Evolutionary conservation across 192 early-diverging fungal genomes (phyloP).

Genomic region (Linnemannia schmuckeri): DNA sequence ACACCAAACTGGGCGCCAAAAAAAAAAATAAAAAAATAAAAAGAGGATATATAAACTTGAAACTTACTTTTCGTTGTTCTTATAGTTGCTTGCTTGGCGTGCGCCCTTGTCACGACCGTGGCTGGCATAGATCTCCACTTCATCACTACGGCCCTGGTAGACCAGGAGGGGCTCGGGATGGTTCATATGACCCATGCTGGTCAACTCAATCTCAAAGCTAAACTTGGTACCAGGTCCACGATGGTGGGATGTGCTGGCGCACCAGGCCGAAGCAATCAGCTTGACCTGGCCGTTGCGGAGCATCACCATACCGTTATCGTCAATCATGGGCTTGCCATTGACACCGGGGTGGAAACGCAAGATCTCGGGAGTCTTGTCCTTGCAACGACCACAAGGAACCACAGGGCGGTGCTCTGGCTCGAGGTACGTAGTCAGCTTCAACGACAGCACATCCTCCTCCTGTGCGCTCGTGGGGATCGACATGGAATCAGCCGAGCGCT

Average conservation of each 20-base stretch:
- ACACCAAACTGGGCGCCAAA: background rate
- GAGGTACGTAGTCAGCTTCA: constrained; percentile 48
- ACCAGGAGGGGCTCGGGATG: constrained; percentile 27
- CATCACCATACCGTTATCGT: constrained; percentile 54
- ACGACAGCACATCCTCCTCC: constrained; percentile 50
- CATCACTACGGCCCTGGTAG: constrained; percentile 52
- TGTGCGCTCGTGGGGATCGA: constrained; percentile 48
- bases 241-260: constrained; percentile 54
- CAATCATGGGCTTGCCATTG: constrained; percentile 57
- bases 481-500: constrained; percentile 40
- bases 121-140: constrained; percentile 54
- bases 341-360: constrained; percentile 51
- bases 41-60: background rate
- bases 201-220: constrained; percentile 52
- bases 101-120: constrained; percentile 55
- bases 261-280: constrained; percentile 53
- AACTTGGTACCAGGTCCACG: constrained; percentile 57
- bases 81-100: constrained; percentile 26
- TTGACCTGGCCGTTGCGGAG: constrained; percentile 53
- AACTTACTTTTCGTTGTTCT: constrained; percentile 40
- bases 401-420: constrained; percentile 54
- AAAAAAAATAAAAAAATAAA: background rate
- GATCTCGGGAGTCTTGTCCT: constrained; percentile 56
- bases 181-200: constrained; percentile 31
- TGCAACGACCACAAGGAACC: constrained; percentile 52